These are phyloP conservation scores for Candida qinlingensis DNA, from an alignment of 805 yeast genomes.

Conservation along the genomic window DNA sequence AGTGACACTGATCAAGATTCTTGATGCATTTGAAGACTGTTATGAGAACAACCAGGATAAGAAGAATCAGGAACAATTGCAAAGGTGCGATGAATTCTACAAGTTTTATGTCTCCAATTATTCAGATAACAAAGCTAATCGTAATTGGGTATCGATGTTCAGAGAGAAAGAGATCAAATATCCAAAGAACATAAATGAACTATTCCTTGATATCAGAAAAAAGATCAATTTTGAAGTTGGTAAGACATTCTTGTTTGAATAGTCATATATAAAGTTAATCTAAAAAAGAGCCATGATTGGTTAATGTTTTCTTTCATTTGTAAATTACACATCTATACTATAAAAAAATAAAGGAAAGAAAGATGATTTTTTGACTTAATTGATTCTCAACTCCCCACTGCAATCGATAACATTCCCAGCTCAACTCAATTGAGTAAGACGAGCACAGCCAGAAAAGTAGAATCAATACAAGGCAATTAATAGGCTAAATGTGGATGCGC, in stretches of 20 bases:
- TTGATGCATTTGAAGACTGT: constrained; percentile 18
- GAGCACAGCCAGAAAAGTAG: not conserved
- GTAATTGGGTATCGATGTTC: constrained; percentile 20
- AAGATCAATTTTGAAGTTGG: constrained; percentile 22
- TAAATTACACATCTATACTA: constrained; percentile 4
- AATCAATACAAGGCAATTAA: not conserved
- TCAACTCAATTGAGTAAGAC: constrained; percentile 1
- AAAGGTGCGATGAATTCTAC: constrained; percentile 19
- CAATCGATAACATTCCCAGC: too few species aligned
- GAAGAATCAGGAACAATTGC: constrained; percentile 11
- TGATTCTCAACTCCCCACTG: too few species aligned
- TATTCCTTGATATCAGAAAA: constrained; percentile 20
- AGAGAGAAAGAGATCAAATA: constrained; percentile 14
- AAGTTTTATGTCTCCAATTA: constrained; percentile 11
- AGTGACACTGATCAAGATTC: constrained; percentile 15
- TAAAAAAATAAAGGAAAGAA: constrained; percentile 3
- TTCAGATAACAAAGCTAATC: not conserved
- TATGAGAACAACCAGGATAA: constrained; percentile 6
- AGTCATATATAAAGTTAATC: not conserved
- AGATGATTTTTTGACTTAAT: not conserved
- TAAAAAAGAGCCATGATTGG: not conserved
- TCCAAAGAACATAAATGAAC: constrained; percentile 13
- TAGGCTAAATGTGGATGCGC: not conserved
- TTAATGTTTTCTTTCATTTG: not conserved
- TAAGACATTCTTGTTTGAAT: constrained; percentile 17